Percentiles rank a stretch among this genome's conserved stretches.
These are phyloP conservation scores for Yarrowia osloensis DNA, from an alignment of 805 yeast species.

Conservation along the genomic window DNA sequence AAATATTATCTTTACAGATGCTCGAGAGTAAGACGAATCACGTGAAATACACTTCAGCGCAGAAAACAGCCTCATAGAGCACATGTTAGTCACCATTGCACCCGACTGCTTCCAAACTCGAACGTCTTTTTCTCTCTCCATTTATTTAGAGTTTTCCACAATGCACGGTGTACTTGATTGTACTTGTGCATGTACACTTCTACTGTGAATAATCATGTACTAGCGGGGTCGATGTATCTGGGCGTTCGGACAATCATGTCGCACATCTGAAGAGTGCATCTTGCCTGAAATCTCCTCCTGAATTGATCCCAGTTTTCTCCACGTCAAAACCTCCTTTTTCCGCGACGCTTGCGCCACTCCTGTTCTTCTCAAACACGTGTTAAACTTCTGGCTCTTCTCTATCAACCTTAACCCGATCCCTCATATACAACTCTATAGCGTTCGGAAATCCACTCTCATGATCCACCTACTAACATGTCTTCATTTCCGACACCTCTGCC, in stretches of 20 bases:
- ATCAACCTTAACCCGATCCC: not conserved
- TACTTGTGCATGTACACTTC: constrained; percentile 11
- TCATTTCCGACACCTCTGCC: not conserved
- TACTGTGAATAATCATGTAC: constrained; percentile 1
- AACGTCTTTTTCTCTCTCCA: not conserved
- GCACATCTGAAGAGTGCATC: not conserved
- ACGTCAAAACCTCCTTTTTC: not conserved
- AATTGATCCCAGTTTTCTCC: not conserved
- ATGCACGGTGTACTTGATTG: not conserved
- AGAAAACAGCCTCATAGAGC: not conserved
- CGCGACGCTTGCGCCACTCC: not conserved
- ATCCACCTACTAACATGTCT: not conserved
- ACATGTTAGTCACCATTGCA: not conserved
- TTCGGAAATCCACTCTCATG: not conserved
- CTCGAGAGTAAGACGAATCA: not conserved
- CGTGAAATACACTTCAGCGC: not conserved
- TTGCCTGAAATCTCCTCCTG: too few species aligned
- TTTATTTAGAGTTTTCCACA: not conserved
- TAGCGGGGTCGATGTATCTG: not conserved
- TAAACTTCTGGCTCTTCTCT: not conserved
- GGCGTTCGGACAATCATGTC: not conserved
- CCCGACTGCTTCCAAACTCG: constrained; percentile 5
- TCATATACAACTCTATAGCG: constrained; percentile 21
- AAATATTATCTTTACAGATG: too few species aligned
- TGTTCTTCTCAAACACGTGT: not conserved